Base-by-base conservation (phyloP, 2,329 filamentous ascomycete genomes). In the Madurella mycetomatis region DNA sequence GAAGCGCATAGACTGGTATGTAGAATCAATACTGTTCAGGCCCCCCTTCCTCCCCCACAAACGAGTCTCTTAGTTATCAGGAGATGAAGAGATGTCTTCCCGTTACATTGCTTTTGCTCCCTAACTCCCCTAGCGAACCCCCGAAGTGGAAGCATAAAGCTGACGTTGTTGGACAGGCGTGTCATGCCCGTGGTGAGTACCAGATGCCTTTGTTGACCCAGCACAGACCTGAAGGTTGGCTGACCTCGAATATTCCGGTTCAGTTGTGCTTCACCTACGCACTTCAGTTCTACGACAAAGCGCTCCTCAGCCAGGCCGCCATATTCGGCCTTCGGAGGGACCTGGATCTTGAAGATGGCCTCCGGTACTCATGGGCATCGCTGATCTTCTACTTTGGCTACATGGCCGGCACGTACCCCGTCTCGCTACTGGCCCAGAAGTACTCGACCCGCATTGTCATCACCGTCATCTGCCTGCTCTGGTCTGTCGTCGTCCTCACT, bases 281-380 rank as follows among this genome's bases (percentile, higher is more conserved):
- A 0, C 64, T 78, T 16, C 74, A 77, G 58, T 78, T 77, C 53
- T 76, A 77, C 43, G 76, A 78, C 57, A 78, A 80, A 61, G 76
- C 77, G 2, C 80, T 81, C 73, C 64, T 82, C 15, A 75, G 72
- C 1, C 77, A 81, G 59, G 79, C 79, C 44, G 72, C 72, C 12
- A 62, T 75, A 1, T 76, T 75, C 51, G 73, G 73, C 1, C 60
- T 76, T 12, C 64, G 69, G 1, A 64, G 64, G 4, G 75, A 78
- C 50, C 65, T 76, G 4, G 65, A 66, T 0, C 67, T 79, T 8
- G 63, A 59, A 1, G 64, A 62, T 0, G 75, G 75, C 15, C 68
- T 73, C 44, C 68, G 73, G 9, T 79, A 77, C 60, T 72, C 73
- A 11, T 72, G 72, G 58, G 67, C 70, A 0, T 69, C 74, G 0